Evolutionary conservation across 2,329 filamentous ascomycete genomes (phyloP).

Genomic region (Diaporthe australafricana): DNA sequence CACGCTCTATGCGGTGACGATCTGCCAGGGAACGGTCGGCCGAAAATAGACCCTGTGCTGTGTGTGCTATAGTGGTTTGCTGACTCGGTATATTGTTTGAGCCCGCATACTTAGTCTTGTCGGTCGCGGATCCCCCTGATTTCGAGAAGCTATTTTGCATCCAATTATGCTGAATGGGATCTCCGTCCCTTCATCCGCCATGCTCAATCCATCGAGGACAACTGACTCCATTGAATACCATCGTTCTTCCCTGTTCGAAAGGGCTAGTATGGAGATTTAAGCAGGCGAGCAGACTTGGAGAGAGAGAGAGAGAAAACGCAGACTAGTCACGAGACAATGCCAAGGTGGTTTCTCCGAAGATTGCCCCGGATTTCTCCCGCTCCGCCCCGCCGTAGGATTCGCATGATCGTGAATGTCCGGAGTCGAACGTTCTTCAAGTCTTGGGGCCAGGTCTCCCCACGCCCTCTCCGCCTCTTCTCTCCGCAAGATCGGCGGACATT

Average conservation of each 20-base stretch:
- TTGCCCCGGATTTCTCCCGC: constrained; percentile 14
- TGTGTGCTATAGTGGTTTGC: constrained; percentile 2
- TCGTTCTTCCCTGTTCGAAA: not conserved
- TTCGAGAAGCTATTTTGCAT: not conserved
- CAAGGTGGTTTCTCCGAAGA: constrained; percentile 24
- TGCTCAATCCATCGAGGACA: not conserved
- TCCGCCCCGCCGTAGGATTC: constrained; percentile 20
- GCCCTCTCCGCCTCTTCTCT: constrained; percentile 22
- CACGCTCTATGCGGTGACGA: not conserved
- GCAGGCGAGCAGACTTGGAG: not conserved
- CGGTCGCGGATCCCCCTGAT: constrained; percentile 4
- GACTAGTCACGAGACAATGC: constrained; percentile 14
- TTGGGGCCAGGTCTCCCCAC: constrained; percentile 24
- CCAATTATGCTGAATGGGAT: not conserved
- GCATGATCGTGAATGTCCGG: constrained; percentile 7
- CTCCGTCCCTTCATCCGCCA: not conserved
- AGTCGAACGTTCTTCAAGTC: constrained; percentile 19
- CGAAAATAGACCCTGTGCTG: constrained; percentile 4
- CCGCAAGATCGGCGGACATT: constrained; percentile 17
- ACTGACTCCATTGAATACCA: not conserved
- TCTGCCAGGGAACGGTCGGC: not conserved
- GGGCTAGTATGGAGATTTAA: not conserved
- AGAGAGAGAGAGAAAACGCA: not conserved
- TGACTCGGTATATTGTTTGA: constrained; percentile 20
- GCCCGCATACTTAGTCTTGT: constrained; percentile 1